Base-by-base conservation (phyloP, 2,329 filamentous ascomycete species). In the Tetracladium maxilliforme region DNA sequence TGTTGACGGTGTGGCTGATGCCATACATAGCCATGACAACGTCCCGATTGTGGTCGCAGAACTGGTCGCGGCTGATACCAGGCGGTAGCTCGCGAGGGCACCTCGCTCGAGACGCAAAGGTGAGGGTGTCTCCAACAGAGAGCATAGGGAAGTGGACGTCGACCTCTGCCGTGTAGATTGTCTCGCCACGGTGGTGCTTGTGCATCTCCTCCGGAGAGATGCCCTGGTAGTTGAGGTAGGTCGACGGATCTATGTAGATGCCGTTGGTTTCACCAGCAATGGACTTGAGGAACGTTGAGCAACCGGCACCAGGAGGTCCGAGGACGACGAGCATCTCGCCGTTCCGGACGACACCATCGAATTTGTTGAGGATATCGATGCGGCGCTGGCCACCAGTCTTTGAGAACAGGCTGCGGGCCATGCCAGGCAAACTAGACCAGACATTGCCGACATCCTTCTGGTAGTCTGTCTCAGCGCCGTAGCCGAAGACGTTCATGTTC, bases 61-160 rank as follows among this genome's bases (percentile, higher is more conserved):
- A 60, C 10, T 78, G 63, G 2, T 53, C 42, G 1, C 69, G 60
- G 3, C 57, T 61, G 38, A 81, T 67, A 10, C 65, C 70, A 10
- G 66, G 55, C 10, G 74, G 58, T 10, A 50, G 48, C 26, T 72
- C 62, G 1, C 67, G 63, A 0, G 77, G 77, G 0, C 76, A 77
- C 24, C 75, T 60, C 1, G 68, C 67, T 22, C 71, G 64, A 4
- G 77, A 59, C 0, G 78, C 78, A 39, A 83, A 83, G 26, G 68
- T 59, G 2, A 84, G 55, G 0, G 77, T 84, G 32, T 80, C 61
- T 3, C 71, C 69, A 12, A 83, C 75, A 0, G 71, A 78, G 9
- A 84, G 52, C 8, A 76, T 70, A 0, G 77, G 70, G 33, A 81
- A 82, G 42, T 82, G 77, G 22, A 72, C 59, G 40, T 81, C 75